Conservation (phyloP, 495 filamentous ascomycete species). For the Physcia stellaris region DNA sequence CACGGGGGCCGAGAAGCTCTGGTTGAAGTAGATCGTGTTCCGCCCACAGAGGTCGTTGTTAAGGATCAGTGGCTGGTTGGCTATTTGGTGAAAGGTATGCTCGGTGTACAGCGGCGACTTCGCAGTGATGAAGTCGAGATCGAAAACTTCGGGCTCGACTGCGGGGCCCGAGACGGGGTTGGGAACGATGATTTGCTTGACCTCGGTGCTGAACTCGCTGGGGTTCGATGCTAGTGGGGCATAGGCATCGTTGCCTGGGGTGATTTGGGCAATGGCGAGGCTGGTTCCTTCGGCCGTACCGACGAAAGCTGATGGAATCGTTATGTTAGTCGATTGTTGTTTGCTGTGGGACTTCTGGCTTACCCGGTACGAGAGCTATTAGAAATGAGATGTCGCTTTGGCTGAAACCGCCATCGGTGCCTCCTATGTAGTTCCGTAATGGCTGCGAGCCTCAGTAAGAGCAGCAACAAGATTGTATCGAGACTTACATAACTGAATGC, state of each 20-base stretch:
- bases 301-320: conserved; percentile 6
- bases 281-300: conserved; percentile 6
- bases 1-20: conserved; percentile 7
- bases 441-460: not conserved
- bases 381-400: not conserved
- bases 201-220: conserved; percentile 4
- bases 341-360: too few species aligned
- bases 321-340: too few species aligned
- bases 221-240: conserved; percentile 3
- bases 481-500: conserved; percentile 2
- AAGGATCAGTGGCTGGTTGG: conserved; percentile 8
- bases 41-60: conserved; percentile 5
- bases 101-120: conserved; percentile 3
- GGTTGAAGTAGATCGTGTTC: conserved; percentile 9
- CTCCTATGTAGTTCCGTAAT: not conserved
- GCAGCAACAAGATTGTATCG: too few species aligned
- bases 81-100: conserved; percentile 6
- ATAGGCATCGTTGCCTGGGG: conserved; percentile 9
- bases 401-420: not conserved
- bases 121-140: conserved; percentile 6
- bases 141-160: conserved; percentile 6
- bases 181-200: conserved; percentile 10
- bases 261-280: conserved; percentile 7
- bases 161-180: conserved; percentile 12
- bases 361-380: too few species aligned